Evolutionary conservation across 2,329 filamentous ascomycete genomes (phyloP).

Genomic region (Cladophialophora exuberans): DNA sequence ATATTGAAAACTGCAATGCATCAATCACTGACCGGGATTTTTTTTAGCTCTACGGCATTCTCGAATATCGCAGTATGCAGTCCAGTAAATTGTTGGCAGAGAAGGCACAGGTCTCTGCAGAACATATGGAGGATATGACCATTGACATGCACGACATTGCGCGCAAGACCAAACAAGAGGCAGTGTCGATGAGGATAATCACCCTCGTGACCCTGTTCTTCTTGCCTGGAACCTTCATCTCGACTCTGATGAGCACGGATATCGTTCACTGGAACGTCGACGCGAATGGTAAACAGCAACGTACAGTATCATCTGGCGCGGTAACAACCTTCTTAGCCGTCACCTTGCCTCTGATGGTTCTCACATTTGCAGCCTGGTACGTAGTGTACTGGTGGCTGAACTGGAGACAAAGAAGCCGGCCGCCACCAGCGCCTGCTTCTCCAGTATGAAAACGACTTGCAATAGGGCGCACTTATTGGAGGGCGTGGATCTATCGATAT

Average conservation of each 20-base stretch:
- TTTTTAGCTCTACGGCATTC: slow-evolving; percentile 39
- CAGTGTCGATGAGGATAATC: slow-evolving; percentile 40
- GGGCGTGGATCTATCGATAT: too few relatives aligned
- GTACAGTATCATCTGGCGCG: slow-evolving; percentile 33
- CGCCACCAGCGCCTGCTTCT: too few relatives aligned
- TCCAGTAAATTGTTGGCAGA: slow-evolving; percentile 38
- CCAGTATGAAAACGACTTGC: too few relatives aligned
- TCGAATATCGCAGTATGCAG: slow-evolving; percentile 41
- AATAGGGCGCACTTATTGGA: too few relatives aligned
- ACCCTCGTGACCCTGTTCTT: slow-evolving; percentile 40
- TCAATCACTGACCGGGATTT: slow-evolving; percentile 31
- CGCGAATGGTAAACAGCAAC: slow-evolving; percentile 16
- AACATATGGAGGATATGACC: slow-evolving; percentile 39
- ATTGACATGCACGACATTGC: slow-evolving; percentile 38
- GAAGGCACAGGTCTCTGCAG: slow-evolving; percentile 32
- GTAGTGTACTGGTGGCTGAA: slow-evolving; percentile 39
- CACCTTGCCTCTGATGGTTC: slow-evolving; percentile 40
- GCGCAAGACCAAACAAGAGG: slow-evolving; percentile 36
- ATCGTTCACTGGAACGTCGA: slow-evolving; percentile 40
- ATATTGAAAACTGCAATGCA: slow-evolving; percentile 37
- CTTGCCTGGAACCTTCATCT: slow-evolving; percentile 43
- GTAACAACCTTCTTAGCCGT: slow-evolving; percentile 41
- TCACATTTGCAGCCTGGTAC: slow-evolving; percentile 42
- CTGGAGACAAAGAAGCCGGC: too few relatives aligned
- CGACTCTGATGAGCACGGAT: slow-evolving; percentile 48